Base-by-base conservation (phyloP, 2,329 filamentous ascomycete species). In the Alternaria triticimaculans region DNA sequence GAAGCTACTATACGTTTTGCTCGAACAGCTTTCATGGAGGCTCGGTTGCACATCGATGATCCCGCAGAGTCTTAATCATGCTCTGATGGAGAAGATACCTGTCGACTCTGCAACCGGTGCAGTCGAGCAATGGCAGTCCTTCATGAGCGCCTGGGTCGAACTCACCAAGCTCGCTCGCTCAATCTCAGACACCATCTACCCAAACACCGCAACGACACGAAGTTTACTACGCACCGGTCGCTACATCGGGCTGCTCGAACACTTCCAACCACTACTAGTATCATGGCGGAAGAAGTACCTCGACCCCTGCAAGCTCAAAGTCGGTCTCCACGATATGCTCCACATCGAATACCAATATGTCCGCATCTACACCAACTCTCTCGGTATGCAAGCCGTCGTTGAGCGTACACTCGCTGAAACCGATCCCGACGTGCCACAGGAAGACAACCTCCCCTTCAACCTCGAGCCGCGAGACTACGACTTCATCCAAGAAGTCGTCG, bases 321-420 rank as follows among this genome's bases (percentile, higher is more conserved):
- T 76, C 6, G 76, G 76, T 1, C 65, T 85, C 12, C 83, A 82
- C 55, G 83, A 85, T 45, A 83, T 84, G 64, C 77, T 88, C 0
- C 83, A 83, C 14, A 86, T 88, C 15, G 86, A 88, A 62, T 87
- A 82, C 50, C 79, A 83, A 30, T 82, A 82, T 51, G 76, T 82
- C 2, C 72, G 80, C 2, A 80, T 82, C 15, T 83, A 82, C 57
- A 81, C 80, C 43, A 84, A 84, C 50, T 82, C 81, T 0, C 80
- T 87, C 6, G 85, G 85, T 3, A 85, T 88, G 75, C 86, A 88
- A 72, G 86, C 86, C 3, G 83, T 87, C 4, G 85, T 87, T 4
- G 86, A 87, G 62, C 83, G 85, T n/a, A 83, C 82, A 1, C 76
- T 85, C n/a, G 76, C 77, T 7, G 77, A 80, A 55, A 74, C 76